These are phyloP conservation scores for Lachancea meyersii DNA, from an alignment of 805 yeast species.

Conservation along the genomic window DNA sequence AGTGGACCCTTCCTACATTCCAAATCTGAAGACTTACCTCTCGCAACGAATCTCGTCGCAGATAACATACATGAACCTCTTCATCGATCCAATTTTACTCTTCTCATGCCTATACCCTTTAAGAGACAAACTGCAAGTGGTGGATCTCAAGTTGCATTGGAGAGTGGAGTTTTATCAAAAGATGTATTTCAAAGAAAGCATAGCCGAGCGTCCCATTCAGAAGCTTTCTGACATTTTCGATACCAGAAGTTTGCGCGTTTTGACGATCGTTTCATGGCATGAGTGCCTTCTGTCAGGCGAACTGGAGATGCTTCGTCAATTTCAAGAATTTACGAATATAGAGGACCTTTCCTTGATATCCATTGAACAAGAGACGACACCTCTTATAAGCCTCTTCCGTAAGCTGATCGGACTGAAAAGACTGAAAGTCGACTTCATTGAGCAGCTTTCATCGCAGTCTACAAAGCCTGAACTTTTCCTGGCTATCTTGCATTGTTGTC, in stretches of 20 bases:
- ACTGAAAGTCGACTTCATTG: conserved; percentile 37
- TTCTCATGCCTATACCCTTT: conserved; percentile 34
- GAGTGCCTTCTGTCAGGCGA: conserved; percentile 32
- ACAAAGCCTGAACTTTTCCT: conserved; percentile 31
- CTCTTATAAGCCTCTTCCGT: conserved; percentile 31
- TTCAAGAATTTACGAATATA: conserved; percentile 33
- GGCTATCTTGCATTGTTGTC: conserved; percentile 32
- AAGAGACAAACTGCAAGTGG: conserved; percentile 30
- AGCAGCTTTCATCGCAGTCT: conserved; percentile 31
- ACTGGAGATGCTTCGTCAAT: conserved; percentile 34
- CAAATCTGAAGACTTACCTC: conserved; percentile 26
- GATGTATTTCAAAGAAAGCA: conserved; percentile 21
- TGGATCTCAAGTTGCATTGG: conserved; percentile 38
- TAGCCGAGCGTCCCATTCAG: conserved; percentile 17
- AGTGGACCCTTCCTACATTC: conserved; percentile 28
- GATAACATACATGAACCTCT: conserved; percentile 32
- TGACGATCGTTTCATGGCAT: conserved; percentile 41
- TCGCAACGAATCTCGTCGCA: conserved; percentile 27
- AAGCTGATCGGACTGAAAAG: conserved; percentile 31
- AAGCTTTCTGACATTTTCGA: conserved; percentile 36
- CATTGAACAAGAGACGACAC: conserved; percentile 31
- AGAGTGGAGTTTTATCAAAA: conserved; percentile 36
- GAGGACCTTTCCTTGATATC: conserved; percentile 39
- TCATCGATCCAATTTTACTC: conserved; percentile 36
- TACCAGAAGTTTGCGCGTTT: conserved; percentile 29